phyloP scores from a whole-genome alignment of 768 basidiomycete genomes.

The Amanita jacksonii region DNA sequence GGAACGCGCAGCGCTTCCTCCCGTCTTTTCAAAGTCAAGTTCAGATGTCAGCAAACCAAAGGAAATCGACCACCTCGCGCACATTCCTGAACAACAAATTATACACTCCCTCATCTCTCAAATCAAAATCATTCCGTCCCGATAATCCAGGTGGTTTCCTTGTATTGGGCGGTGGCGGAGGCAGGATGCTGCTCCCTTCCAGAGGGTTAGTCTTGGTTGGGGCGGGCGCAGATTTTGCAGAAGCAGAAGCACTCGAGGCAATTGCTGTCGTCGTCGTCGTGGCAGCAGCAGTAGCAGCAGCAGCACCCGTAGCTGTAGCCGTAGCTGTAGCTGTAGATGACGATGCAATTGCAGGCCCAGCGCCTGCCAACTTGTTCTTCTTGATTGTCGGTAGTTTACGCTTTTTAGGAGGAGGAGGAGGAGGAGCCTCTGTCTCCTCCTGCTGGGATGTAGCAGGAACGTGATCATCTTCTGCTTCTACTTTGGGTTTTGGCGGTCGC shows the following conservation, averaged over 20 bases:
- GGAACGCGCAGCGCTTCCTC: slow-evolving; percentile 33
- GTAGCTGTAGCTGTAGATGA: slow-evolving; percentile 15
- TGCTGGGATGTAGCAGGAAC: slow-evolving; percentile 18
- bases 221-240: slow-evolving; percentile 20
- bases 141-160: slow-evolving; percentile 33
- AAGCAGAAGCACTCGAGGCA: slow-evolving; percentile 1
- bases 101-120: slow-evolving; percentile 55
- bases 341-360: slow-evolving; percentile 18
- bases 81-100: slow-evolving; percentile 53
- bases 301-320: too few species aligned
- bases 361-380: slow-evolving; percentile 45
- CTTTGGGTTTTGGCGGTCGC: slow-evolving; percentile 18
- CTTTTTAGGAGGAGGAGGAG: slow-evolving; percentile 43
- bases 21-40: slow-evolving; percentile 24
- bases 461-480: slow-evolving; percentile 12
- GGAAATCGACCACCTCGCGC: slow-evolving; percentile 11
- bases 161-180: slow-evolving; percentile 13
- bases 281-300: slow-evolving; percentile 1
- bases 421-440: slow-evolving; percentile 22
- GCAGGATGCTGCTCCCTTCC: slow-evolving; percentile 2
- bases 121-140: slow-evolving; percentile 49
- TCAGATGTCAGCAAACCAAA: background rate
- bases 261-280: too few species aligned
- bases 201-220: slow-evolving; percentile 18
- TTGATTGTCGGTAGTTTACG: slow-evolving; percentile 61